phyloP scores from a whole-genome alignment of 352 stramenopile genomes.

The Pythium grandisporangium region DNA sequence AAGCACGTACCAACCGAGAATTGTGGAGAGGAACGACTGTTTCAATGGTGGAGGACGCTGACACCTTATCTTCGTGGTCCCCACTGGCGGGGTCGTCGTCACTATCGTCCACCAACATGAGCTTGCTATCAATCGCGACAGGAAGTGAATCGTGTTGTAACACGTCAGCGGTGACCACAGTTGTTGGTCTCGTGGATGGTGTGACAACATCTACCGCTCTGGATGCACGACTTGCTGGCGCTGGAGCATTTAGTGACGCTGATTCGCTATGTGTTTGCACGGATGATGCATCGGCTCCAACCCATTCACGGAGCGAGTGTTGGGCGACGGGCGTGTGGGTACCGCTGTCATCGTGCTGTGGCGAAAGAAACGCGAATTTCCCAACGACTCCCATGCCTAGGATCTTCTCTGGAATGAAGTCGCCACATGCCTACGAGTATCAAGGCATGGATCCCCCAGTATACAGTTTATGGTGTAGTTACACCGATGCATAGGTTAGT shows the following conservation, averaged over 20 bases:
- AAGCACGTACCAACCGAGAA: slow-evolving; percentile 41
- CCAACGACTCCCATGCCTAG: slow-evolving; percentile 67
- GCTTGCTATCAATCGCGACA: slow-evolving; percentile 20
- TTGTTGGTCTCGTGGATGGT: neutral
- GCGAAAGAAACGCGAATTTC: slow-evolving; percentile 73
- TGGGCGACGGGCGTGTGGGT: slow-evolving; percentile 16
- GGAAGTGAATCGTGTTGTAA: slow-evolving; percentile 6
- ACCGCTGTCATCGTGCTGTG: slow-evolving; percentile 33
- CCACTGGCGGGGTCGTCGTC: slow-evolving; percentile 26
- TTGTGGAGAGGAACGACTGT: slow-evolving; percentile 62
- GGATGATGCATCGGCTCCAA: slow-evolving; percentile 11
- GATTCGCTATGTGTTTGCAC: slow-evolving; percentile 8
- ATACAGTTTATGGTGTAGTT: too few relatives aligned
- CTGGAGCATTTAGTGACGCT: too few relatives aligned
- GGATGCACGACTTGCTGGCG: too few relatives aligned
- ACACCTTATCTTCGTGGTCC: slow-evolving; percentile 44
- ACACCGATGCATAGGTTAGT: too few relatives aligned
- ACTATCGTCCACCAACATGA: slow-evolving; percentile 9
- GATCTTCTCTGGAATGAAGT: slow-evolving; percentile 86
- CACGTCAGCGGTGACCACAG: neutral
- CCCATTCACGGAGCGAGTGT: slow-evolving; percentile 55
- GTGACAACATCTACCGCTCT: neutral
- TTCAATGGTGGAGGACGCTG: slow-evolving; percentile 62
- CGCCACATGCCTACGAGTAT: slow-evolving; percentile 38
- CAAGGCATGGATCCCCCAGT: neutral